Conservation (phyloP, 179 eudicot species). For the Silene coronaria region DNA sequence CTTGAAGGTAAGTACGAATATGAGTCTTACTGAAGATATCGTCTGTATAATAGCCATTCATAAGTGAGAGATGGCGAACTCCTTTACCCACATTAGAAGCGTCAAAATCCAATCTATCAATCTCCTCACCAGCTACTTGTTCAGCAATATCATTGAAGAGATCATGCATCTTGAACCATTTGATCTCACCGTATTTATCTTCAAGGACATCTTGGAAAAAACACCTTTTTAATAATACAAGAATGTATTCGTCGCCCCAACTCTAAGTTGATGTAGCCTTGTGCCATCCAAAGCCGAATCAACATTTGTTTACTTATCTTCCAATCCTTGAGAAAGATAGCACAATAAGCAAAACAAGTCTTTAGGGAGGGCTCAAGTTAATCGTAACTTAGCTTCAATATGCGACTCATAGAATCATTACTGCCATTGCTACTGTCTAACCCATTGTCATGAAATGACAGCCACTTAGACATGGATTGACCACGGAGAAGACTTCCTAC, state of each 20-base stretch:
- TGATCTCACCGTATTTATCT: background rate
- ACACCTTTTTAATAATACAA: background rate
- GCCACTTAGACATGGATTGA: background rate
- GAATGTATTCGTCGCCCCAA: background rate
- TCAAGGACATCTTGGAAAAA: background rate
- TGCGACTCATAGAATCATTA: conserved; percentile 7
- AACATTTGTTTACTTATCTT: conserved; percentile 4
- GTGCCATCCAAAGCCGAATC: conserved; percentile 27
- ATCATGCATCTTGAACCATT: conserved; percentile 12
- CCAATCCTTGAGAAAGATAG: conserved; percentile 18
- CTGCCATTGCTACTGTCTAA: background rate
- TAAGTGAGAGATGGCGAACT: conserved; percentile 1
- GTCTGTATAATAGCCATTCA: background rate
- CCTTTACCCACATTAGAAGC: background rate
- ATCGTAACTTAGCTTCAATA: conserved; percentile 27
- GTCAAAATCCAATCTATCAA: background rate
- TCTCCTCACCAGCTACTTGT: background rate
- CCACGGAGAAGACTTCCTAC: background rate
- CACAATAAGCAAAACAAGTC: conserved; percentile 23
- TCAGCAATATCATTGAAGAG: conserved; percentile 19
- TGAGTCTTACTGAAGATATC: background rate
- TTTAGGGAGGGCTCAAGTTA: conserved; percentile 11
- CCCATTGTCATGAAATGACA: background rate
- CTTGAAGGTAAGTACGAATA: conserved; percentile 1
- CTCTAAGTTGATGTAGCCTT: conserved; percentile 18